Percentiles rank a stretch among this genome's conserved stretches.
Conservation (phyloP, 257 asterid genomes). For the Linderniella brevidens region DNA sequence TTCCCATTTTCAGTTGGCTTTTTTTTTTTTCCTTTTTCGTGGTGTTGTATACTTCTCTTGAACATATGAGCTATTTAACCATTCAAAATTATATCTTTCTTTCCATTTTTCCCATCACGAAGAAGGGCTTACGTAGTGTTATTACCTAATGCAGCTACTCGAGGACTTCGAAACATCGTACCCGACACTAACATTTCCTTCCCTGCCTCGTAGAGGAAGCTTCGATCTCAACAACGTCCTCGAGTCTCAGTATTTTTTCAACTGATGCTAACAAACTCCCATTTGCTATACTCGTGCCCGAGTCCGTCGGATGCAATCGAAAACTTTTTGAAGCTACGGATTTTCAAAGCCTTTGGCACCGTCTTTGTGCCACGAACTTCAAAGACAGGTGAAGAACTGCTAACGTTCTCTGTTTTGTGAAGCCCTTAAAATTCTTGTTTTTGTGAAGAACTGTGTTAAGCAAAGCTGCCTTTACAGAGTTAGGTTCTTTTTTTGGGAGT, state of each 20-base stretch:
- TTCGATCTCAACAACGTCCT: slow-evolving; percentile 46
- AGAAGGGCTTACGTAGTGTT: background rate
- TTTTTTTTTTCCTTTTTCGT: background rate
- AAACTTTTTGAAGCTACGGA: slow-evolving; percentile 1
- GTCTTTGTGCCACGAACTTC: background rate
- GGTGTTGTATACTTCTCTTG: background rate
- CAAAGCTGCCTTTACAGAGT: too few species aligned
- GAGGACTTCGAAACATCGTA: slow-evolving; percentile 56
- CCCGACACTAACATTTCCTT: slow-evolving; percentile 59
- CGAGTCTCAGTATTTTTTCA: slow-evolving; percentile 81
- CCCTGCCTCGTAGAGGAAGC: slow-evolving; percentile 63
- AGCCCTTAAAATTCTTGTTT: too few species aligned
- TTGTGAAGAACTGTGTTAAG: too few species aligned
- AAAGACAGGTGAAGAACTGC: too few species aligned
- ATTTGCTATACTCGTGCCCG: too few species aligned
- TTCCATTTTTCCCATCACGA: too few species aligned
- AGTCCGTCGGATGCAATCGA: background rate
- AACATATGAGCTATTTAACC: too few species aligned
- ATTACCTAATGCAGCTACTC: slow-evolving; percentile 35
- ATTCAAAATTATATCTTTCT: too few species aligned
- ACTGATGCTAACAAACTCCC: slow-evolving; percentile 19
- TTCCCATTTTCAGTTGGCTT: background rate
- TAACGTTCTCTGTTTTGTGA: too few species aligned
- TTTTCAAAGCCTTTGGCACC: background rate
- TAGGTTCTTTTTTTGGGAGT: too few species aligned